Conservation (phyloP, 1,284 basidiomycete species). For the Thecaphora thlaspeos region DNA sequence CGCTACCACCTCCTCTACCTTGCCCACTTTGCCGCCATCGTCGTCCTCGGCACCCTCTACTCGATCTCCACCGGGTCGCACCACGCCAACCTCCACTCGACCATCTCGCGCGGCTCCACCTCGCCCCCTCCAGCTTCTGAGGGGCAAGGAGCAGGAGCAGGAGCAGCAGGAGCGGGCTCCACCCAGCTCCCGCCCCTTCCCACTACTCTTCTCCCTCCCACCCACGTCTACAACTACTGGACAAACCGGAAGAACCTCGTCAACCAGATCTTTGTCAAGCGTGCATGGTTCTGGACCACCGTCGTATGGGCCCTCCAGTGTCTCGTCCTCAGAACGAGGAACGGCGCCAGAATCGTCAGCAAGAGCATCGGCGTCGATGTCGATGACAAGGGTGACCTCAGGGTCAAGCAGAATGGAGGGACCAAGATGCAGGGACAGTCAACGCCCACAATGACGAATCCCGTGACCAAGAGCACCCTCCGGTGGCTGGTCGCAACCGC, state of each 20-base stretch:
- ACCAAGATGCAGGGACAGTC: neutral
- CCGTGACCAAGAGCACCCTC: slow-evolving; percentile 16
- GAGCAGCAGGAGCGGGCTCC: too few relatives aligned
- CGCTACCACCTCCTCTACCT: slow-evolving; percentile 38
- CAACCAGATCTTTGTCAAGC: slow-evolving; percentile 85
- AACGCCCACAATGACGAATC: slow-evolving; percentile 1
- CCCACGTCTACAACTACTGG: slow-evolving; percentile 31
- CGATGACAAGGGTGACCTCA: too few relatives aligned
- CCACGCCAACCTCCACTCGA: slow-evolving; percentile 27
- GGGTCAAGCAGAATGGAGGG: neutral
- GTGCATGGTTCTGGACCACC: slow-evolving; percentile 83
- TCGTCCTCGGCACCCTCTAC: slow-evolving; percentile 64
- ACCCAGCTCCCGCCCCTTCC: slow-evolving; percentile 63
- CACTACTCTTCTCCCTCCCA: slow-evolving; percentile 60
- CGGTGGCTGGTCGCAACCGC: slow-evolving; percentile 19
- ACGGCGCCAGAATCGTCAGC: slow-evolving; percentile 2
- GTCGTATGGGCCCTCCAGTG: slow-evolving; percentile 27
- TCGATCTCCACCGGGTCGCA: slow-evolving; percentile 65
- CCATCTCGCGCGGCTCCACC: slow-evolving; percentile 54
- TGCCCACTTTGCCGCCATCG: slow-evolving; percentile 57
- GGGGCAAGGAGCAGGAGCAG: slow-evolving; percentile 15
- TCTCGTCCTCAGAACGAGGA: slow-evolving; percentile 10
- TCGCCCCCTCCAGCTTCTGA: slow-evolving; percentile 7
- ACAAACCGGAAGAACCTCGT: slow-evolving; percentile 78
- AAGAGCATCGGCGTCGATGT: slow-evolving; percentile 1